phyloP scores from a whole-genome alignment of 169 alveolate species.

The Fabrea salina region DNA sequence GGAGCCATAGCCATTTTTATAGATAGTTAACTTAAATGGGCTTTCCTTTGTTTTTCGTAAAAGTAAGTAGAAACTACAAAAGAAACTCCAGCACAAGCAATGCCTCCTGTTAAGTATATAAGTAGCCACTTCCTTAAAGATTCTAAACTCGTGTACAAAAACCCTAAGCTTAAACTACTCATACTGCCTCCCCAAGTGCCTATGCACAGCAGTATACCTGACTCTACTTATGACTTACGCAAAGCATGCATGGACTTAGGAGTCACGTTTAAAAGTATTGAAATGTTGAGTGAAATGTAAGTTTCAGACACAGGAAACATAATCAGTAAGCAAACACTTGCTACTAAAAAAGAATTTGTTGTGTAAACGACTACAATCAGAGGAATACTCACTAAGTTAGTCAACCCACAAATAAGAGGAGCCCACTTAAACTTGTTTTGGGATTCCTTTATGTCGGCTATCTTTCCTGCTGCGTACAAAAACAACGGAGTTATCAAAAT shows the following conservation, averaged over 20 bases:
- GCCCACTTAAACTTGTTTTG: not conserved
- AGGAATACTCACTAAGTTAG: slow-evolving; percentile 24
- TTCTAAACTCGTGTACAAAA: not conserved
- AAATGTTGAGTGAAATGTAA: slow-evolving; percentile 10
- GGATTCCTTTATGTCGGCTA: slow-evolving; percentile 8
- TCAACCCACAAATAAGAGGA: slow-evolving; percentile 13
- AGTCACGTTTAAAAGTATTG: slow-evolving; percentile 10
- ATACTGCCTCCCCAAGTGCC: slow-evolving; percentile 7
- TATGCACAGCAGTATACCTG: not conserved
- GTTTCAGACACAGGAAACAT: slow-evolving; percentile 3
- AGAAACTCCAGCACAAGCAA: no score
- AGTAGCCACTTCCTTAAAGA: not conserved
- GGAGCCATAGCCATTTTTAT: no score
- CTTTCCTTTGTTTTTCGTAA: no score
- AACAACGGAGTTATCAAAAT: not conserved
- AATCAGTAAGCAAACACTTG: not conserved
- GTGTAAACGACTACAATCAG: not conserved
- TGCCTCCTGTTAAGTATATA: no score
- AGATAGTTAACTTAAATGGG: no score
- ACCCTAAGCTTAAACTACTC: not conserved
- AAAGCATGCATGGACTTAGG: not conserved
- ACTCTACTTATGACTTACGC: slow-evolving; percentile 24
- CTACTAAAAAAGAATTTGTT: not conserved
- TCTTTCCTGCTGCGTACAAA: not conserved
- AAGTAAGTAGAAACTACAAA: no score